phyloP scores from a whole-genome alignment of 1,284 basidiomycete species.

The Phellinidium pouzarii region DNA sequence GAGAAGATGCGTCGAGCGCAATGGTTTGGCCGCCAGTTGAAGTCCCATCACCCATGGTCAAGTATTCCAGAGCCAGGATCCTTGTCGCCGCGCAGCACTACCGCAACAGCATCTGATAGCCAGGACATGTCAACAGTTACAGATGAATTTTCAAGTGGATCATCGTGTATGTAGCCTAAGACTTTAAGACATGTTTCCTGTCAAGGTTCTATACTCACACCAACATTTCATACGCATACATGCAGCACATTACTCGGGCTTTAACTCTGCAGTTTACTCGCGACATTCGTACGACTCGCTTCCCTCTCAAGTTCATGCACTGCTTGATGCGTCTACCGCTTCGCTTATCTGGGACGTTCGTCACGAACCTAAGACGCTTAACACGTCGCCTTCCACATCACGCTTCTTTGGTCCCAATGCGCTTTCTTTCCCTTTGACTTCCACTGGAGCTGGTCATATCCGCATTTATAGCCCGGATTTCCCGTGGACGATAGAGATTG shows the following conservation, averaged over 20 bases:
- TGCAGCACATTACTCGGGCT: slow-evolving; percentile 16
- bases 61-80: slow-evolving; percentile 1
- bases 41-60: not conserved
- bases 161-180: not conserved
- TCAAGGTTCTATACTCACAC: too few species aligned
- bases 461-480: slow-evolving; percentile 20
- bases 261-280: slow-evolving; percentile 14
- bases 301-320: slow-evolving; percentile 11
- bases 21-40: not conserved
- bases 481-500: slow-evolving; percentile 20
- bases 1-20: not conserved
- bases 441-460: slow-evolving; percentile 17
- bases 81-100: slow-evolving; percentile 10
- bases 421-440: slow-evolving; percentile 19
- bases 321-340: slow-evolving; percentile 10
- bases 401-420: slow-evolving; percentile 16
- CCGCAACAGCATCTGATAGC: slow-evolving; percentile 12
- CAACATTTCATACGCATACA: too few species aligned
- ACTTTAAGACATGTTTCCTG: not conserved
- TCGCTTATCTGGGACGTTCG: slow-evolving; percentile 21
- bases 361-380: slow-evolving; percentile 11
- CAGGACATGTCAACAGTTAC: not conserved
- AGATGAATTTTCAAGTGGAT: slow-evolving; percentile 2
- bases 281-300: not conserved
- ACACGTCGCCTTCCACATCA: slow-evolving; percentile 3